Base-by-base conservation (phyloP, 1,139 yeast species). In the Scheffersomyces illinoinensis region DNA sequence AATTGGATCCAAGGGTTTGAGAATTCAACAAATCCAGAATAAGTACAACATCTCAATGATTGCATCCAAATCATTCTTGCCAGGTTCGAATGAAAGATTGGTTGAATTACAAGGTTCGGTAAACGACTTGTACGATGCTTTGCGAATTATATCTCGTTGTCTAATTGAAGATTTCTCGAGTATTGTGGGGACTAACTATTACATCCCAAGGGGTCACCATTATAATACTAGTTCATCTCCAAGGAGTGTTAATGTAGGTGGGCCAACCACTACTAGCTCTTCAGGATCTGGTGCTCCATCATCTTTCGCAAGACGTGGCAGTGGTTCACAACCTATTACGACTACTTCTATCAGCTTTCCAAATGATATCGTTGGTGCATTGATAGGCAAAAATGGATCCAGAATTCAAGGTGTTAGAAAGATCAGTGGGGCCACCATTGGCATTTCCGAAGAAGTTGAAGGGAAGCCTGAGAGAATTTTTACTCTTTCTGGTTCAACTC, bases 81-180 rank as follows among this genome's bases (percentile, higher is more conserved):
- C 92, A 5, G 90, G 89, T 63, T 89, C 96, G 7, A 90, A 92
- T 58, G 98, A 93, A 74, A 85, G 98, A 69, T 81, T 92, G 59
- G 93, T 93, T 54, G 98, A 93, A 73, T 81, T 93, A 61, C 97
- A 92, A 75, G 98, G 97, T 57, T 78, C 86, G 4, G 89, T 91
- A 1, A 86, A 83, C 56, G 81, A 87, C 58, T 83, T 93, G 64
- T 82, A 82, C 60, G 79, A 79, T 52, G 85, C 93, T 1, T 75
- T 88, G 53, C 77, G 85, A 71, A 81, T 87, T 55, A 85, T 91
- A 59, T 85, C 93, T 20, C 84, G 90, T 69, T 91, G 95, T 70
- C 78, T 93, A 53, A 79, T 90, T 61, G 93, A 88, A 68, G 96
- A 90, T 68, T 85, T 88, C 75, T 84, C 85, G 56, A 82, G 84